Evolutionary conservation across 108 stramenopile species (phyloP), one percentile per base, ranked within the genome.

Genomic region (Fragilariopsis cylindrus): DNA sequence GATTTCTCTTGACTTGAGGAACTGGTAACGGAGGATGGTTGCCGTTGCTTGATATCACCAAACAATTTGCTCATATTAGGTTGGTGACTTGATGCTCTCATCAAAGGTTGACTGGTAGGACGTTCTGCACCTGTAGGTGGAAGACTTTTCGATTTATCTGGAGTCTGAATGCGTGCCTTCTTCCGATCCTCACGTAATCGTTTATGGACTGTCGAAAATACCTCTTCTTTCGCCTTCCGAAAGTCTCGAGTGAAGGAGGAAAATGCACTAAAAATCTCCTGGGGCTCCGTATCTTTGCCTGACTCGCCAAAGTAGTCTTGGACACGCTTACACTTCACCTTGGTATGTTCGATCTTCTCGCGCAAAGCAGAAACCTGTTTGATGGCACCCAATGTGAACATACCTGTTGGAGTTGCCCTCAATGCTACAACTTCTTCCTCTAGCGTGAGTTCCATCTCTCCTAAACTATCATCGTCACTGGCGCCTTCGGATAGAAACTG

Each of bases 231-330:
- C 3, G 91, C 91, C 72, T 81, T 84, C 41, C 91, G 77, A 68
- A 93, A 96, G 56, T 92, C 88, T n/a, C 84, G 80, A 45, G 80
- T 82, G 75, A 97, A 97, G 4, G 70, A 77, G 15, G 49, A 80
- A 47, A 97, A 86, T 40, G 90, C 94, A 48, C 83, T 82, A 53
- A 97, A 97, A 47, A 97, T 68, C 55, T 97, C 90, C 53, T 95
- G 91, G 7, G 90, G 90, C 30, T 90, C 88, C 82, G 85, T 85
- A 39, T 83, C 82, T 43, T 81, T 76, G 15, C 75, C 69, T 15
- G 84, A 88, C 70, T 92, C 88, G 3, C 96, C 96, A 71, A 95
- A 90, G 65, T 95, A 95, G 54, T 95, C 89, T 2, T 87, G 65
- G 5, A 90, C 79, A 4, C 80, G 70, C 4, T 60, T 16, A 63